Evolutionary conservation across 768 basidiomycete genomes (phyloP), one percentile per base, ranked within the genome.

Genomic region (Baorangia bicolor): DNA sequence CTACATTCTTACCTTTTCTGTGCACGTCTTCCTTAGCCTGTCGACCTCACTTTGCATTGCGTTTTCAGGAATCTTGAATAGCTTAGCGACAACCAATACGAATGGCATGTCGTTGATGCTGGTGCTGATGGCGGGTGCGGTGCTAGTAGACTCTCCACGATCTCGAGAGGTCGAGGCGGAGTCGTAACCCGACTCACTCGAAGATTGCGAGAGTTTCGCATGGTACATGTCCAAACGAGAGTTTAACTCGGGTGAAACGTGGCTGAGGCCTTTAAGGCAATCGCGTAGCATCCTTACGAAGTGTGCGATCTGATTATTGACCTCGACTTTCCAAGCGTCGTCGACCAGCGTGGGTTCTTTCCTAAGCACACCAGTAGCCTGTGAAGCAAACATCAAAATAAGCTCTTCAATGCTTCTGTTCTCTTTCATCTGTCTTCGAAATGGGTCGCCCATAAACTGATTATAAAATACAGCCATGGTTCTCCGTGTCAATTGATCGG

Each of bases 351-450:
- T 81, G 0, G 90, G 90, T 61, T 95, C 93, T 73, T 97, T 97
- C 81, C 87, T 90, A 56, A 98, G 80, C 10, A 92, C 84, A 27
- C 83, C 81, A 3, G 92, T 93, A 4, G 96, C 91, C 49, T 93
- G 87, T 2, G 94, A 91, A 12, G 95, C 95, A 65, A 98, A 98
- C 81, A 91, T 90, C 49, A 99, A 79, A 56, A 99, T 96, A 51
- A 99, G 87, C 60, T 98, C 94, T 74, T 99, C 97, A 37, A 98
- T 92, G 76, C 96, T 97, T 43, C 97, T 83, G 70, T 92, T 95
- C 70, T 98, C 95, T 73, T 93, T 92, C 85, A 98, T 89, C 64
- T 94, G 90, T 34, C 84, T 81, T 54, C 89, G 86, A 77, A 97
- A 96, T 37, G 78, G 80, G 27, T 92, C 89, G 55, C 90, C 86